Evolutionary conservation across 371 early-diverging fungal genomes (phyloP).

Genomic region (Apophysomyces elegans): DNA sequence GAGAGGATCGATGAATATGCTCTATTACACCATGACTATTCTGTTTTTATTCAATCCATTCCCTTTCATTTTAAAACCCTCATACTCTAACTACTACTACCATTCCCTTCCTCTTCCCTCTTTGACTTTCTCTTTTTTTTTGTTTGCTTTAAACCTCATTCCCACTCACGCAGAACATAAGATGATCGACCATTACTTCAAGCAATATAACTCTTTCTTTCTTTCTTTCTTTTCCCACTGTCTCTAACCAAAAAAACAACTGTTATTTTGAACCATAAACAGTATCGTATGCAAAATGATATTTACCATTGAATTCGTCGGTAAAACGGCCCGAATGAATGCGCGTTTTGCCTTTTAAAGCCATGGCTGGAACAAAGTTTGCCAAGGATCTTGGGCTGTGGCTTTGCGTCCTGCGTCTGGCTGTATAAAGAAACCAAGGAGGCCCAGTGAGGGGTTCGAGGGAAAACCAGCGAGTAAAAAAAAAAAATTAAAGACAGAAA

Average conservation of each 20-base stretch:
- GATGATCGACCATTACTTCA: too few relatives aligned
- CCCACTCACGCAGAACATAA: too few relatives aligned
- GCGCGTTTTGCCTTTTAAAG: slow-evolving; percentile 7
- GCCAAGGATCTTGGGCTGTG: slow-evolving; percentile 6
- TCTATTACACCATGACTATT: slow-evolving; percentile 10
- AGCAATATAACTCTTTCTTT: not conserved
- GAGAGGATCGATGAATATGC: too few relatives aligned
- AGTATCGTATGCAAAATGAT: not conserved
- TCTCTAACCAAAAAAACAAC: not conserved
- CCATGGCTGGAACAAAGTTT: slow-evolving; percentile 9
- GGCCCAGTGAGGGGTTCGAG: not conserved
- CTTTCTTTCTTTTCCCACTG: not conserved
- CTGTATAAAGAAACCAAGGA: not conserved
- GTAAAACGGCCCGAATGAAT: not conserved
- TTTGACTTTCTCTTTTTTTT: not conserved
- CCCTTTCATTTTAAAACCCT: not conserved
- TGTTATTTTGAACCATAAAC: not conserved
- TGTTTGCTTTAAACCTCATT: not conserved
- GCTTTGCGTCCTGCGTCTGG: slow-evolving; percentile 9
- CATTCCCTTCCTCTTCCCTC: slow-evolving; percentile 2
- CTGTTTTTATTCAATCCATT: not conserved
- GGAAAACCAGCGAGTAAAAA: not conserved
- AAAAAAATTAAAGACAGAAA: not conserved
- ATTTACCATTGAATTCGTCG: not conserved
- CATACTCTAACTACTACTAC: not conserved